A percentile compares a stretch with the other conserved stretches of the same genome.
These are phyloP conservation scores for Ballota nigra DNA, from an alignment of 257 asterid species.

Conservation along the genomic window DNA sequence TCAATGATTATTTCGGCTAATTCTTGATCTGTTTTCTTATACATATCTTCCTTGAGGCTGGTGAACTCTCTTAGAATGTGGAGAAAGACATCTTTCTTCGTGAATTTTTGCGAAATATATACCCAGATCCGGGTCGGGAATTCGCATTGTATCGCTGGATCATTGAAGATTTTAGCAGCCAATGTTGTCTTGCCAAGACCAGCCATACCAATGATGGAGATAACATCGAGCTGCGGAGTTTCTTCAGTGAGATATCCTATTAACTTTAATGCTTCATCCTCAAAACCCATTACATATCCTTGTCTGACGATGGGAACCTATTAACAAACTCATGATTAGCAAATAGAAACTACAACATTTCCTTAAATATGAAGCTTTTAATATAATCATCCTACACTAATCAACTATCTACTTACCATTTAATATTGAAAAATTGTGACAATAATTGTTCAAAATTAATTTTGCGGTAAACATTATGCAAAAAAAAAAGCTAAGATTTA, in stretches of 20 bases:
- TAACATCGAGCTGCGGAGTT: conserved; percentile 20
- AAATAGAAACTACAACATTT: background rate
- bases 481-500: too few species aligned
- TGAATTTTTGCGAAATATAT: conserved; percentile 38
- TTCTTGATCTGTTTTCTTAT: conserved; percentile 19
- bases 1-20: conserved; percentile 17
- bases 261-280: conserved; percentile 42
- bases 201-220: conserved; percentile 52
- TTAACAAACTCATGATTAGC: background rate
- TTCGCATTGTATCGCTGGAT: conserved; percentile 29
- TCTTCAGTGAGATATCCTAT: conserved; percentile 31
- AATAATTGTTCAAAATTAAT: too few species aligned
- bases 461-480: too few species aligned
- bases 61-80: conserved; percentile 33
- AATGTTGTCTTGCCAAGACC: conserved; percentile 54
- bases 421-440: too few species aligned
- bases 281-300: conserved; percentile 45
- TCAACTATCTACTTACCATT: too few species aligned
- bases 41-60: conserved; percentile 25
- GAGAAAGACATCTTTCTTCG: conserved; percentile 34
- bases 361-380: background rate
- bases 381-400: background rate
- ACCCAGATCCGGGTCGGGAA: conserved; percentile 46
- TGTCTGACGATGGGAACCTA: conserved; percentile 36
- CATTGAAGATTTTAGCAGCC: conserved; percentile 35